Base-by-base conservation (phyloP, 2,329 filamentous ascomycete species). In the Clarireedia hainanense region DNA sequence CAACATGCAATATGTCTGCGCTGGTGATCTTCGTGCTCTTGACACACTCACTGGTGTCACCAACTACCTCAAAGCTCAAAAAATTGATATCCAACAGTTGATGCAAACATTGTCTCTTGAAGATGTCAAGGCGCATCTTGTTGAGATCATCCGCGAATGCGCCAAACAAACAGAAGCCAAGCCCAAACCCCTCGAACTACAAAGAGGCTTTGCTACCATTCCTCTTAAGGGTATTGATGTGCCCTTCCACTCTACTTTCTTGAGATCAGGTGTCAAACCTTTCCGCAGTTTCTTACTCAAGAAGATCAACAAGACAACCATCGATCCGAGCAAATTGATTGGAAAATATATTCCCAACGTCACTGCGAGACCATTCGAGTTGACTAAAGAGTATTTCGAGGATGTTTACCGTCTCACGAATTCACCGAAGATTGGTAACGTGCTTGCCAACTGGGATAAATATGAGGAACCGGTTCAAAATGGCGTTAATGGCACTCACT, bases 261-360 rank as follows among this genome's bases (percentile, higher is more conserved):
- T 99, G 75, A 89, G 95, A 55, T 96, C 91, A 40, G 95, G 94
- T 67, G 94, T 99, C 73, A 99, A 99, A 80, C 94, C 95, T 47
- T 99, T 99, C 90, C 84, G 94, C 64, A 92, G 86, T 46, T 99
- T 99, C 83, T 74, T 99, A 70, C 86, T 97, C 66, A 99, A 97
- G 88, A 99, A 99, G 83, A 97, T 99, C 77, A 91, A 97, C 81
- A 96, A 95, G 84, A 96, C 91, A 24, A 95, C 89, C 53, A 97
- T 99, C 72, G 94, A 99, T 72, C 94, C 94, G 5, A 88, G 89
- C 71, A 97, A 97, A 80, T 76, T 99, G 68, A 81, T 99, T 64
- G 94, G 94, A 68, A 99, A 99, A 76, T 99, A 99, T 76, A 97
- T 99, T 64, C 94, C 94, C 65, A 99, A 99, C 74, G 95, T 99